A percentile compares a stretch with the other conserved stretches of the same genome.
phyloP scores from a whole-genome alignment of 2,329 filamentous ascomycete species.

The Aureobasidium melanogenum region DNA sequence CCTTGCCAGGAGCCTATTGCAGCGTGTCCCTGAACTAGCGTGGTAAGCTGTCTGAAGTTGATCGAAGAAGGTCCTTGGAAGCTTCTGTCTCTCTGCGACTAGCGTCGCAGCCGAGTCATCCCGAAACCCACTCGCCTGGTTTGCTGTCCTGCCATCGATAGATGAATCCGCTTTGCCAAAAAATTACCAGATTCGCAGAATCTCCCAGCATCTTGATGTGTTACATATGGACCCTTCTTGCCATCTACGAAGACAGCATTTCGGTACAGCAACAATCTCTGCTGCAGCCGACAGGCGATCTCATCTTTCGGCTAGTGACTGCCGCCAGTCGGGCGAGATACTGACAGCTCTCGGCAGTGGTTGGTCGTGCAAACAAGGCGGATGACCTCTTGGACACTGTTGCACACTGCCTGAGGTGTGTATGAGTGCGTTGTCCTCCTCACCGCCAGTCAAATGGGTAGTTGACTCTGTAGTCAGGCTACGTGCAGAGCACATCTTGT shows the following conservation, averaged over 20 bases:
- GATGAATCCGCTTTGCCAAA: neutral
- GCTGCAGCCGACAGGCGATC: conserved; percentile 1
- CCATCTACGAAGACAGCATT: neutral
- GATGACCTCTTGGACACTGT: conserved; percentile 1
- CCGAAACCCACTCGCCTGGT: conserved; percentile 12
- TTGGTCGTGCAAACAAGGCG: conserved; percentile 2
- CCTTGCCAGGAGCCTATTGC: neutral
- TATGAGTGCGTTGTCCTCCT: conserved; percentile 4
- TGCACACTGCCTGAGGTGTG: conserved; percentile 4
- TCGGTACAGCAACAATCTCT: neutral
- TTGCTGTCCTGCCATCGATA: conserved; percentile 5
- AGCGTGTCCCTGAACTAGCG: conserved; percentile 9
- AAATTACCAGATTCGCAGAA: neutral
- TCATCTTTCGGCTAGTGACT: conserved; percentile 4
- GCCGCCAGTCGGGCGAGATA: conserved; percentile 1
- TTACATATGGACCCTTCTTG: conserved; percentile 4
- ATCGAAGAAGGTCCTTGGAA: conserved; percentile 12
- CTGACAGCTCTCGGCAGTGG: conserved; percentile 1
- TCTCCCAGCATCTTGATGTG: conserved; percentile 1
- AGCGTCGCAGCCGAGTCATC: conserved; percentile 6
- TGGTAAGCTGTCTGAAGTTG: conserved; percentile 3
- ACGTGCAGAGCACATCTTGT: conserved; percentile 1
- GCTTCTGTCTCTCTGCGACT: conserved; percentile 9
- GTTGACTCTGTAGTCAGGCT: neutral
- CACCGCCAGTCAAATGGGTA: conserved; percentile 6